A percentile compares a stretch with the other conserved stretches of the same genome.
phyloP scores from a whole-genome alignment of 305 asterid species.

The Euphrasia arctica region DNA sequence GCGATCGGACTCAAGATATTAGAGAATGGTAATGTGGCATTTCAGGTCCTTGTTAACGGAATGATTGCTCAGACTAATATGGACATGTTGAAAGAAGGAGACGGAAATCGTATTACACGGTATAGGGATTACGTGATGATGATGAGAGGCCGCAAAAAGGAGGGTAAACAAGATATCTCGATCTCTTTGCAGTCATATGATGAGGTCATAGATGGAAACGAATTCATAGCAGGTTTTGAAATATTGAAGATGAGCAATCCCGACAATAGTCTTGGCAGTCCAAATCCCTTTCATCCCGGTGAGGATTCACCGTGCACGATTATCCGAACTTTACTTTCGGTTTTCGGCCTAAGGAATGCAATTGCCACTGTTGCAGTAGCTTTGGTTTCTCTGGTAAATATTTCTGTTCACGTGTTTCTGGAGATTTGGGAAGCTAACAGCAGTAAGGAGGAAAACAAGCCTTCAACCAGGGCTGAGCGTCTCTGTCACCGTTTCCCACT shows the following conservation, averaged over 20 bases:
- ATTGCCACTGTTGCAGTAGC: slow-evolving; percentile 11
- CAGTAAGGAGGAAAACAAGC: slow-evolving; percentile 14
- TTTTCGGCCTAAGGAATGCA: slow-evolving; percentile 18
- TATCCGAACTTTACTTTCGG: background rate
- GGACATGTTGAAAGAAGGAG: slow-evolving; percentile 3
- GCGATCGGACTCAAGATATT: slow-evolving; percentile 13
- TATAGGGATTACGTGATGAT: slow-evolving; percentile 20
- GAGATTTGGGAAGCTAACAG: slow-evolving; percentile 12
- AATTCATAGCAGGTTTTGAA: slow-evolving; percentile 21
- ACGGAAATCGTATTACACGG: background rate
- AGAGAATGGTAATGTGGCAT: background rate
- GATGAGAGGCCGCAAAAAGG: slow-evolving; percentile 20
- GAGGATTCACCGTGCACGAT: slow-evolving; percentile 1
- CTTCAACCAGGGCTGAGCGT: slow-evolving; percentile 21
- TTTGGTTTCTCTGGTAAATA: slow-evolving; percentile 8
- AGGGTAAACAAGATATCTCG: slow-evolving; percentile 17
- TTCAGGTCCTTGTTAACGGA: slow-evolving; percentile 18
- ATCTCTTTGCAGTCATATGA: slow-evolving; percentile 19
- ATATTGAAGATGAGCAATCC: slow-evolving; percentile 27
- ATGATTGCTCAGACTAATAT: slow-evolving; percentile 15
- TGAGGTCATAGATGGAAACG: slow-evolving; percentile 9
- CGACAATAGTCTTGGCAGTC: slow-evolving; percentile 22
- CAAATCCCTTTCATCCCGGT: slow-evolving; percentile 2
- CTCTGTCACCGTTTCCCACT: slow-evolving; percentile 29
- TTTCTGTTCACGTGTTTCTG: slow-evolving; percentile 15